These are phyloP conservation scores for Globisporangium iwayamae DNA, from an alignment of 352 stramenopile genomes.

Conservation along the genomic window DNA sequence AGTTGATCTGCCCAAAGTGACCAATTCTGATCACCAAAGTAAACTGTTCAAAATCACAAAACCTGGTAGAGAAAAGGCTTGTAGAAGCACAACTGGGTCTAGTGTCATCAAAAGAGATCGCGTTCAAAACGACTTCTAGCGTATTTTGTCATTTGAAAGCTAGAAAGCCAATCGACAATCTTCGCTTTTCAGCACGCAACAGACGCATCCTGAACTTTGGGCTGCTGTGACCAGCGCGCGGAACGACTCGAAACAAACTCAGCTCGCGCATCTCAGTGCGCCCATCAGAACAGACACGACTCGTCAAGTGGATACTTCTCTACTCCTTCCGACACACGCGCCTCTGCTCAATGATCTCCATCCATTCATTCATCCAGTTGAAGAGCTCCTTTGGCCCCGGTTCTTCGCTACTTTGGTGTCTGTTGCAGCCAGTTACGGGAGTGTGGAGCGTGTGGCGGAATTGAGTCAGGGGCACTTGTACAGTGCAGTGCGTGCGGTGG, in stretches of 20 bases:
- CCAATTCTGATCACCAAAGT: constrained; percentile 2
- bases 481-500: neutral
- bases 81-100: neutral
- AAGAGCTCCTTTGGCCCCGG: neutral
- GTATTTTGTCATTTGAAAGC: too few species aligned
- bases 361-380: neutral
- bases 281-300: neutral
- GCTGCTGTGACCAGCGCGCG: neutral
- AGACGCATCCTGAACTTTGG: neutral
- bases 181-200: too few species aligned
- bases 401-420: neutral
- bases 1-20: constrained; percentile 6
- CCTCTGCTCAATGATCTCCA: neutral
- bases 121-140: too few species aligned
- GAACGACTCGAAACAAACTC: constrained; percentile 11
- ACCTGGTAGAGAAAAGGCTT: neutral
- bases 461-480: constrained; percentile 1
- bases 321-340: neutral
- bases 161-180: too few species aligned
- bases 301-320: constrained; percentile 10
- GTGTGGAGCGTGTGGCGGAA: neutral
- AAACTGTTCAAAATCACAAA: neutral
- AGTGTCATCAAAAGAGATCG: too few species aligned
- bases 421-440: constrained; percentile 5
- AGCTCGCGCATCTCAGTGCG: neutral